phyloP scores from a whole-genome alignment of 2,329 filamentous ascomycete species.

The Exophiala alcalophila region DNA sequence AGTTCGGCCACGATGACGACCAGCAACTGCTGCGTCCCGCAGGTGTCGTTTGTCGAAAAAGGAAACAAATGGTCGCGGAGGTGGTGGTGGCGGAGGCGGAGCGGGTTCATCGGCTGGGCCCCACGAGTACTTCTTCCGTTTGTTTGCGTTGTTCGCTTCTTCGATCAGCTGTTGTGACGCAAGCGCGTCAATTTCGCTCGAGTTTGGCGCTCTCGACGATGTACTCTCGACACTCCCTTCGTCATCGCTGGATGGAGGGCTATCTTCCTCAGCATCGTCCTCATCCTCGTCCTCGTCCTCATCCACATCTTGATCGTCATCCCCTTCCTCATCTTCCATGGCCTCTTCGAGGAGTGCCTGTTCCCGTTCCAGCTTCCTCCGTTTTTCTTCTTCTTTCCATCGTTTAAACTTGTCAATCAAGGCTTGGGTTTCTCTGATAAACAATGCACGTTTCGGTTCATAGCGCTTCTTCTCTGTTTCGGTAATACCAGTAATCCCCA shows the following conservation, averaged over 20 bases:
- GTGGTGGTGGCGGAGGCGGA: too few species aligned
- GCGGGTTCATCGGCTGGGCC: slow-evolving; percentile 27
- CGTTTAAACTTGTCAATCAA: slow-evolving; percentile 82
- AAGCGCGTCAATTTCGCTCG: slow-evolving; percentile 67
- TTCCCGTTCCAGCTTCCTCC: slow-evolving; percentile 72
- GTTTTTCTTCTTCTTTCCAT: slow-evolving; percentile 89
- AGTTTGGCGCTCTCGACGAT: slow-evolving; percentile 57
- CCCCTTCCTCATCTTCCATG: slow-evolving; percentile 31
- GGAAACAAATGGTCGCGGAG: slow-evolving; percentile 71
- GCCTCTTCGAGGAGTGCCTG: slow-evolving; percentile 52
- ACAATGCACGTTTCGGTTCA: slow-evolving; percentile 79
- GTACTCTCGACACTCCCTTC: slow-evolving; percentile 17
- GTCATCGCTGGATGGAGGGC: slow-evolving; percentile 11
- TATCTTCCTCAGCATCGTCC: slow-evolving; percentile 18
- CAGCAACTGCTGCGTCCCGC: slow-evolving; percentile 74
- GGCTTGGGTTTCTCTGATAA: slow-evolving; percentile 75
- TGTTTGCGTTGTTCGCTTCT: slow-evolving; percentile 58
- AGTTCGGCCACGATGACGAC: slow-evolving; percentile 65
- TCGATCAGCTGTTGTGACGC: slow-evolving; percentile 72
- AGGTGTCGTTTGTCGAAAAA: slow-evolving; percentile 81
- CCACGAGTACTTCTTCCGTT: slow-evolving; percentile 21
- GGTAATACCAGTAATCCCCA: slow-evolving; percentile 83
- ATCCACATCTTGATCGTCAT: slow-evolving; percentile 42
- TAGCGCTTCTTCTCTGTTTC: slow-evolving; percentile 83
- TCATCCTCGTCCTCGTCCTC: slow-evolving; percentile 28